phyloP scores from a whole-genome alignment of 495 filamentous ascomycete species.

The Aspergillus conjunctus region DNA sequence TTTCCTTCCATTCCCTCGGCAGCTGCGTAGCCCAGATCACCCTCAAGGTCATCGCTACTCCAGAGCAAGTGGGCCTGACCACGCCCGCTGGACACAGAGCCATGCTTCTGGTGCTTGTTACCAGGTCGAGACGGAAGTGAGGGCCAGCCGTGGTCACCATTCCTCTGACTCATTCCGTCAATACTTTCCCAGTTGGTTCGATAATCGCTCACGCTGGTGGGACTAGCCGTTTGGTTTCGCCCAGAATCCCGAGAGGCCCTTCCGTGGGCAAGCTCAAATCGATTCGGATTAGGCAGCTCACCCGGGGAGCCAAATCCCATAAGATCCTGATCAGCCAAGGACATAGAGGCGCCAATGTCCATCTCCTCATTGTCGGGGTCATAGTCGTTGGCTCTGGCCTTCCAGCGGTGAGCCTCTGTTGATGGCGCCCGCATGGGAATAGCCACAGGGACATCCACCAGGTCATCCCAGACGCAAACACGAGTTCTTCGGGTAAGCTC shows the following conservation, averaged over 20 bases:
- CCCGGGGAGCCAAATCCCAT: constrained; percentile 65
- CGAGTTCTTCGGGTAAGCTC: constrained; percentile 87
- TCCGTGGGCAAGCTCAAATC: constrained; percentile 75
- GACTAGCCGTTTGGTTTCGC: constrained; percentile 39
- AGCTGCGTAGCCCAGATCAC: constrained; percentile 91
- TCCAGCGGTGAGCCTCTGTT: constrained; percentile 69
- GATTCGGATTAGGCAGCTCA: constrained; percentile 78
- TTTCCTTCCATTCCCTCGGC: constrained; percentile 91
- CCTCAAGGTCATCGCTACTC: constrained; percentile 79
- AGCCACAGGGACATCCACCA: constrained; percentile 92
- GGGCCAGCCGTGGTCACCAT: constrained; percentile 45
- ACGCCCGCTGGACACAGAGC: constrained; percentile 41
- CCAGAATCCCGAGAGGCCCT: constrained; percentile 45
- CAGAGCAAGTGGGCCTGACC: constrained; percentile 42
- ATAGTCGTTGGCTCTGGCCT: constrained; percentile 42
- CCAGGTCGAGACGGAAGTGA: constrained; percentile 37
- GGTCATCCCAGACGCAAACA: constrained; percentile 96
- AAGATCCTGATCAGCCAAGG: constrained; percentile 69
- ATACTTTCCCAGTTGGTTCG: constrained; percentile 34
- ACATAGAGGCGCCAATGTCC: constrained; percentile 80
- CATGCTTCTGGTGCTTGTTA: constrained; percentile 44
- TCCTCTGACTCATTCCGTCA: constrained; percentile 32
- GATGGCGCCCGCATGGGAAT: constrained; percentile 84
- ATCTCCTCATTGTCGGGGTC: constrained; percentile 74
- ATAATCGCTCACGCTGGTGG: constrained; percentile 39